These are phyloP conservation scores for Paracamarosporium sp. DNA, from an alignment of 2,329 filamentous ascomycete genomes.

Conservation along the genomic window DNA sequence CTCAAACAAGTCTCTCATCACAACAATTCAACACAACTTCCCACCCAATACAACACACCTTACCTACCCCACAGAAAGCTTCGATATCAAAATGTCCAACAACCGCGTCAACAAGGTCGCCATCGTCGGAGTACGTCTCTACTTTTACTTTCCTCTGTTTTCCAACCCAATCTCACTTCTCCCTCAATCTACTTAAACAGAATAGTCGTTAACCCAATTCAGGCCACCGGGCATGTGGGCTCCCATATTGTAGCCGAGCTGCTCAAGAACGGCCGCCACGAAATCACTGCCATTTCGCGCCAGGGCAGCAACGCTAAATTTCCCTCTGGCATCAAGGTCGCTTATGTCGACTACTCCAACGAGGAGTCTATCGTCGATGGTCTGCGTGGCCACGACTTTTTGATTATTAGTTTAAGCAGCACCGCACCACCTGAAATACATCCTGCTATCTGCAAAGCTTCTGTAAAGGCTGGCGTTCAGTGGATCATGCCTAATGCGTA, in stretches of 20 bases:
- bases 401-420: constrained; percentile 46
- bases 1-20: neutral
- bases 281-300: neutral
- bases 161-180: neutral
- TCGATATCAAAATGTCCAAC: constrained; percentile 7
- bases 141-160: neutral
- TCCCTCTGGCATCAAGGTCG: neutral
- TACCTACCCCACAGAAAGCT: too few relatives aligned
- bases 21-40: neutral
- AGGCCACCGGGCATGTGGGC: constrained; percentile 46
- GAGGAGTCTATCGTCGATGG: constrained; percentile 48
- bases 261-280: constrained; percentile 20
- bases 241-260: constrained; percentile 44
- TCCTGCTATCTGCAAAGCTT: constrained; percentile 33
- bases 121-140: constrained; percentile 42
- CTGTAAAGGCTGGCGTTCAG: constrained; percentile 39
- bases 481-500: constrained; percentile 47
- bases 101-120: constrained; percentile 43
- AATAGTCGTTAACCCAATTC: constrained; percentile 23
- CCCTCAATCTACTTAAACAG: neutral
- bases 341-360: constrained; percentile 53
- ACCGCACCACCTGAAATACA: constrained; percentile 31
- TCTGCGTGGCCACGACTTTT: constrained; percentile 45
- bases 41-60: neutral
- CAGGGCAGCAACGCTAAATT: neutral